phyloP scores from a whole-genome alignment of 148 eudicot species.

The Salicornia ramosissima region DNA sequence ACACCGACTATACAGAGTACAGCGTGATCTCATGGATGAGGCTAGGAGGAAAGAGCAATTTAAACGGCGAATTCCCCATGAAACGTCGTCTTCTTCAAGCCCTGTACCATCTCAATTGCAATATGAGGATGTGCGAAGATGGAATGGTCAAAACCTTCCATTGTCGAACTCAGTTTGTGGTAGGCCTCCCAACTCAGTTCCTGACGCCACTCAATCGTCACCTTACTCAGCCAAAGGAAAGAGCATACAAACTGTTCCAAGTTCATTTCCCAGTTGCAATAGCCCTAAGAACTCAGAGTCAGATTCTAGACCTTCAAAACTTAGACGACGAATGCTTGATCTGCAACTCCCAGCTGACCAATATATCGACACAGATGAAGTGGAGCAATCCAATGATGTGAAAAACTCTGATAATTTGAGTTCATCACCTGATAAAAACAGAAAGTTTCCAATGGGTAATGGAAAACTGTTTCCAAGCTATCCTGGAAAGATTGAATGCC shows the following conservation, averaged over 20 bases:
- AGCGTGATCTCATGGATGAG: constrained; percentile 76
- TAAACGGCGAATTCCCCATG: constrained; percentile 37
- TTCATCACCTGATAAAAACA: constrained; percentile 22
- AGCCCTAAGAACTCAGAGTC: constrained; percentile 53
- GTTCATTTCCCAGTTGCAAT: constrained; percentile 33
- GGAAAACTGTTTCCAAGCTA: constrained; percentile 23
- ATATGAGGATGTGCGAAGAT: constrained; percentile 42
- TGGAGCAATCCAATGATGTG: constrained; percentile 28
- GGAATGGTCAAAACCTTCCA: constrained; percentile 44
- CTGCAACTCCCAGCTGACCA: constrained; percentile 75
- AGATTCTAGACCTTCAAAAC: constrained; percentile 70
- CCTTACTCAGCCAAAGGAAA: constrained; percentile 39
- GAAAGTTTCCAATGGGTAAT: constrained; percentile 23
- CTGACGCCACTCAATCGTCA: constrained; percentile 37
- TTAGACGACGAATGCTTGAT: constrained; percentile 64
- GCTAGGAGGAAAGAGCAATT: constrained; percentile 40
- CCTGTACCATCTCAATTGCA: constrained; percentile 45
- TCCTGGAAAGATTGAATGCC: constrained; percentile 26
- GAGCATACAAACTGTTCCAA: constrained; percentile 26
- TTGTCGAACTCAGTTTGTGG: constrained; percentile 30
- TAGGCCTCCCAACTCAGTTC: constrained; percentile 31
- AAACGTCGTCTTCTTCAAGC: constrained; percentile 66
- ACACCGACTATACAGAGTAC: constrained; percentile 69
- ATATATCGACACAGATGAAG: constrained; percentile 61
- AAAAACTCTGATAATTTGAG: constrained; percentile 25